Percentiles rank a stretch among this genome's conserved stretches.
Conservation (phyloP, 148 eudicot genomes). For the Fagopyrum esculentum region DNA sequence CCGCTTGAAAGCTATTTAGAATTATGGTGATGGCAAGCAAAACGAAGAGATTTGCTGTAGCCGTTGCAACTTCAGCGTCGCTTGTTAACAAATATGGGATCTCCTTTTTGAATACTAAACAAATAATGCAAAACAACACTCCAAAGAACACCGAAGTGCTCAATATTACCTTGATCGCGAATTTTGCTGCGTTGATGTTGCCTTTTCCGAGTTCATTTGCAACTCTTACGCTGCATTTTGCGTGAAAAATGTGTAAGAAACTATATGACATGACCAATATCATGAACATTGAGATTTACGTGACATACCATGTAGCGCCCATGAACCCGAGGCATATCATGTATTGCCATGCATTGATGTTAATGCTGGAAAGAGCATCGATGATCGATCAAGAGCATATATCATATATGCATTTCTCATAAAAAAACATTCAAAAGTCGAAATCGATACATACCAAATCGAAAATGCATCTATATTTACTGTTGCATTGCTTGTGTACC, state of each 20-base stretch:
- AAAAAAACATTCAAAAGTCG: neutral
- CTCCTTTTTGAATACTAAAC: conserved; percentile 22
- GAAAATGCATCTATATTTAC: conserved; percentile 10
- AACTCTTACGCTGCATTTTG: conserved; percentile 36
- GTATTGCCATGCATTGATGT: neutral
- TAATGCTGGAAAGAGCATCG: neutral
- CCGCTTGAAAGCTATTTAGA: conserved; percentile 35
- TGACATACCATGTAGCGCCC: conserved; percentile 10
- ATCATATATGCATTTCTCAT: neutral
- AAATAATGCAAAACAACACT: conserved; percentile 15
- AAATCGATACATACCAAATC: neutral
- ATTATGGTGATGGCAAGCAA: conserved; percentile 38
- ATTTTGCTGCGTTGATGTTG: conserved; percentile 41
- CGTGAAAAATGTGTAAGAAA: neutral
- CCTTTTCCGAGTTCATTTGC: conserved; percentile 55
- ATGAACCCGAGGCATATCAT: conserved; percentile 12
- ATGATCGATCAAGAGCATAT: neutral
- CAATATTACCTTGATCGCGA: conserved; percentile 18
- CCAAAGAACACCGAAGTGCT: neutral
- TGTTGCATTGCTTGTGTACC: conserved; percentile 32
- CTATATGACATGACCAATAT: neutral
- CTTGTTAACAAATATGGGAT: conserved; percentile 36
- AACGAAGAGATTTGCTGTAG: conserved; percentile 31
- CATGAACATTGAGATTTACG: neutral
- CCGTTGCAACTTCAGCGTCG: conserved; percentile 29